A percentile compares a stretch with the other conserved stretches of the same genome.
Conservation (phyloP, 306 rosid species). For the Geum urbanum region DNA sequence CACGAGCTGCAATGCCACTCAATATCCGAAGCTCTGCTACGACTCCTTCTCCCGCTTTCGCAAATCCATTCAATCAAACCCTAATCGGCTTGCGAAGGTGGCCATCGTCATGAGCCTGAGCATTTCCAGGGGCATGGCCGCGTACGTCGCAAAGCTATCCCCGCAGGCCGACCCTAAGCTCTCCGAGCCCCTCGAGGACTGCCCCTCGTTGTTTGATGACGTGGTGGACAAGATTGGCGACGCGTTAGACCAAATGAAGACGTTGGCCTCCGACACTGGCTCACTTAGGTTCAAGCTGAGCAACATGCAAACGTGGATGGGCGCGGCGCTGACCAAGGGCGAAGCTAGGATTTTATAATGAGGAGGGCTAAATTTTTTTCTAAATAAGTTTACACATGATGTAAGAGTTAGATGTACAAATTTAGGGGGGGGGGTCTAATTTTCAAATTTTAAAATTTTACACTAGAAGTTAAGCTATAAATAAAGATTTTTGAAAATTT, state of each 20-base stretch:
- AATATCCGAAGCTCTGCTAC: conserved; percentile 82
- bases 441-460: too few species aligned
- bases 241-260: conserved; percentile 79
- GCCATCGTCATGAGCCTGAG: conserved; percentile 62
- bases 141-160: conserved; percentile 51
- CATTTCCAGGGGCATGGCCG: conserved; percentile 43
- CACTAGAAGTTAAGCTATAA: too few species aligned
- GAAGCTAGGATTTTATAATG: too few species aligned
- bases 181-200: conserved; percentile 62
- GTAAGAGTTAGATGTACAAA: too few species aligned
- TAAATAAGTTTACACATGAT: too few species aligned
- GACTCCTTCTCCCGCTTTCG: conserved; percentile 72
- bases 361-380: too few species aligned
- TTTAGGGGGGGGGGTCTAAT: too few species aligned
- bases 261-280: conserved; percentile 33
- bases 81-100: conserved; percentile 67
- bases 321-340: conserved; percentile 85
- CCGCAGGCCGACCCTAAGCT: conserved; percentile 43
- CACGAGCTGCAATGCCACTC: conserved; percentile 59
- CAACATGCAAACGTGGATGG: conserved; percentile 99
- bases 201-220: conserved; percentile 69
- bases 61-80: conserved; percentile 52
- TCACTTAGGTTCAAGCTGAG: conserved; percentile 78
- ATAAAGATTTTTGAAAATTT: too few species aligned
- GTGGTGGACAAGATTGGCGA: conserved; percentile 74